Evolutionary conservation across 2,329 filamentous ascomycete genomes (phyloP).

Genomic region (Whalleya microplaca): DNA sequence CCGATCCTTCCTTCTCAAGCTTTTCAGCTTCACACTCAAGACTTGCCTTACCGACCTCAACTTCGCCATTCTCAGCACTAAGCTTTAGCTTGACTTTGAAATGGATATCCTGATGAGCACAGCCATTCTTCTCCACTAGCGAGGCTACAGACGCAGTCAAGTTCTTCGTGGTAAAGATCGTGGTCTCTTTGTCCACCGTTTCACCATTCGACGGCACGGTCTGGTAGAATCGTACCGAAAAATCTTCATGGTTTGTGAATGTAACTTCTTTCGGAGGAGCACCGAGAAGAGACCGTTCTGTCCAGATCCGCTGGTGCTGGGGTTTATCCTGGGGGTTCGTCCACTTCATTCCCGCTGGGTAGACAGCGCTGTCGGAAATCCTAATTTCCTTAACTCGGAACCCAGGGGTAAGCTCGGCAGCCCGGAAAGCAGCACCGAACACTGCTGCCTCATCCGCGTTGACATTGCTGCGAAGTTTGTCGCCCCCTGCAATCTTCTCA

Average conservation of each 20-base stretch:
- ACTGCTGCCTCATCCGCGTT: constrained; percentile 97
- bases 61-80: constrained; percentile 73
- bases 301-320: constrained; percentile 82
- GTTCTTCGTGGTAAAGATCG: constrained; percentile 77
- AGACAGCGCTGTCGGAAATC: constrained; percentile 75
- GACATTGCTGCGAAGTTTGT: constrained; percentile 89
- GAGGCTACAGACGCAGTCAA: constrained; percentile 80
- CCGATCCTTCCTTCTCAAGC: constrained; percentile 68
- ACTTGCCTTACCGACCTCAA: constrained; percentile 74
- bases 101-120: constrained; percentile 74
- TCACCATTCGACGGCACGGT: constrained; percentile 54
- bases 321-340: constrained; percentile 68
- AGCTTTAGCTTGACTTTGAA: constrained; percentile 81
- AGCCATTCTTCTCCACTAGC: constrained; percentile 79
- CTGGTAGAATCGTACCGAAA: constrained; percentile 80
- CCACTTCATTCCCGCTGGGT: constrained; percentile 78
- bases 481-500: constrained; percentile 72
- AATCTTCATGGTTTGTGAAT: constrained; percentile 81
- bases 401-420: constrained; percentile 86
- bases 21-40: constrained; percentile 85
- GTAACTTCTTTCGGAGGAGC: constrained; percentile 80
- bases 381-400: constrained; percentile 98
- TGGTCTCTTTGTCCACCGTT: constrained; percentile 61
- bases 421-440: constrained; percentile 93
- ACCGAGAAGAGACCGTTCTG: constrained; percentile 74